These are phyloP conservation scores for Hylodesmum podocarpum DNA, from an alignment of 306 rosid genomes.

Conservation along the genomic window DNA sequence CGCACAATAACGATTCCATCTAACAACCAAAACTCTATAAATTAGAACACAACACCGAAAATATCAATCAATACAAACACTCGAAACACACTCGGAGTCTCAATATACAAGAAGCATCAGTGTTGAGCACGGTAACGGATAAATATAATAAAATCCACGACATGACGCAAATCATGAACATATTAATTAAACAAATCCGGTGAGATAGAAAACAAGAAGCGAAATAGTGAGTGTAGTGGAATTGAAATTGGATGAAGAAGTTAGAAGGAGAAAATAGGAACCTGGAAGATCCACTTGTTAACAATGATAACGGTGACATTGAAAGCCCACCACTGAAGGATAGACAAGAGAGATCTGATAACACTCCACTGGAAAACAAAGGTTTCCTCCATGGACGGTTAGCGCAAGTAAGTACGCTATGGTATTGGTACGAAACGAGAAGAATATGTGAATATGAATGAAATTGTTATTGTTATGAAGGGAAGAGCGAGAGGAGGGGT, in stretches of 20 bases:
- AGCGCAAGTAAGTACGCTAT: no score
- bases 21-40: background rate
- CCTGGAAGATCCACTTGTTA: conserved; percentile 99
- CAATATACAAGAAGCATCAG: background rate
- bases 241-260: background rate
- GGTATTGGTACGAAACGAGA: no score
- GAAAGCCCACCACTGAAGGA: conserved; percentile 96
- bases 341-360: conserved; percentile 81
- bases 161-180: background rate
- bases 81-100: background rate
- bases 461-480: no score
- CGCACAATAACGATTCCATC: background rate
- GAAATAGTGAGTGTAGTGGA: background rate
- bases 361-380: conserved; percentile 66
- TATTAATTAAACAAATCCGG: background rate
- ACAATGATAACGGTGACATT: conserved; percentile 90
- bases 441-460: background rate
- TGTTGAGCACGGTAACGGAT: background rate
- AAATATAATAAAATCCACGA: background rate
- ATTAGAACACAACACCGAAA: background rate
- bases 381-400: conserved; percentile 63
- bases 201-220: background rate
- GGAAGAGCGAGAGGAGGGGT: background rate
- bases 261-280: background rate
- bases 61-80: background rate